Conservation (phyloP, 2,329 filamentous ascomycete species). For the Aspergillus vadensis region DNA sequence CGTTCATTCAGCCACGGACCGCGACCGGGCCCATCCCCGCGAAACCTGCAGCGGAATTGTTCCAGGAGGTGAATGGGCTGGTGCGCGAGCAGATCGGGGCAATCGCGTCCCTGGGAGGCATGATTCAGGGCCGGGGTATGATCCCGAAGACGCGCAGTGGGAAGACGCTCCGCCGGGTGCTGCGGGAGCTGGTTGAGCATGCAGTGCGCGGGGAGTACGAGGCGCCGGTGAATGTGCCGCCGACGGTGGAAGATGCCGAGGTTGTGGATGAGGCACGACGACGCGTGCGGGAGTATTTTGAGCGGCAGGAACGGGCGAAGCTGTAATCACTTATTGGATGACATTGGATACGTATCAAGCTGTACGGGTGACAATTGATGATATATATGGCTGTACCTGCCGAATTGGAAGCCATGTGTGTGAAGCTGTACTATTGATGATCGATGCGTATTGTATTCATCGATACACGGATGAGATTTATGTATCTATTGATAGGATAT, state of each 20-base stretch:
- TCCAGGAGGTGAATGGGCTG: conserved; percentile 49
- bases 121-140: conserved; percentile 81
- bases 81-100: conserved; percentile 82
- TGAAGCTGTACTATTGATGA: too few relatives aligned
- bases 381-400: not conserved
- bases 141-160: conserved; percentile 92
- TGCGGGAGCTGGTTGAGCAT: conserved; percentile 83
- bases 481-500: too few relatives aligned
- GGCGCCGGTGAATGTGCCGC: conserved; percentile 72
- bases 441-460: too few relatives aligned
- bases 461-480: too few relatives aligned
- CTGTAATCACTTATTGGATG: conserved; percentile 35
- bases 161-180: conserved; percentile 80
- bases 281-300: conserved; percentile 76
- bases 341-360: too few relatives aligned
- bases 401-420: not conserved
- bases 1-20: conserved; percentile 70
- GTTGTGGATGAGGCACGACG: conserved; percentile 73
- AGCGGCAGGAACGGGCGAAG: conserved; percentile 42
- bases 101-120: conserved; percentile 81
- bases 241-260: conserved; percentile 78
- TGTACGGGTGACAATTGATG: too few relatives aligned
- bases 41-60: conserved; percentile 45
- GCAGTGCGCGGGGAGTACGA: conserved; percentile 72
- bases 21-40: conserved; percentile 51